Conservation (phyloP, 805 yeast species). For the Priceomyces castillae region DNA sequence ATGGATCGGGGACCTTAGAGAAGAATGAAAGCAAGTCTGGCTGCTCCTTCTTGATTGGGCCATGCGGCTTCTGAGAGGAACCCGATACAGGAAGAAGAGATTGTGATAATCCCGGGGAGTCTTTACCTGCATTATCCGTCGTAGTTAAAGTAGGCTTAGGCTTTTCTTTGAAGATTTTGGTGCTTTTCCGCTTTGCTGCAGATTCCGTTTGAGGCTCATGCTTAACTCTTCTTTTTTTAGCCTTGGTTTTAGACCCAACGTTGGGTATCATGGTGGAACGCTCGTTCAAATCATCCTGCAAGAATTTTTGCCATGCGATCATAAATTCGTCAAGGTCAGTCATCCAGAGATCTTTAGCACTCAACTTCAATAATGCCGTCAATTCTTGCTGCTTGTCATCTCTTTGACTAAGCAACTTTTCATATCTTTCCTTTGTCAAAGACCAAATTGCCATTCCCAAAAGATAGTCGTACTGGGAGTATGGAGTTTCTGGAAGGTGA, state of each 20-base stretch:
- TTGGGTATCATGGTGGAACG: constrained; percentile 50
- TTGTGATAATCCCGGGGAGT: neutral
- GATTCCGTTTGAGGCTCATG: constrained; percentile 5
- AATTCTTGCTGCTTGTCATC: constrained; percentile 72
- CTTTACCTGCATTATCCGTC: neutral
- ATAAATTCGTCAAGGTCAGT: constrained; percentile 76
- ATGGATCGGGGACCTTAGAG: constrained; percentile 3
- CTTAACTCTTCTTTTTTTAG: constrained; percentile 15
- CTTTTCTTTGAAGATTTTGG: constrained; percentile 3
- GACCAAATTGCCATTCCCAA: constrained; percentile 94
- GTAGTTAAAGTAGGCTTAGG: neutral
- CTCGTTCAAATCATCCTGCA: constrained; percentile 60
- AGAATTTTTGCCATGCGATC: constrained; percentile 62
- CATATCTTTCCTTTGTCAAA: constrained; percentile 85
- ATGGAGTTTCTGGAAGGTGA: constrained; percentile 50
- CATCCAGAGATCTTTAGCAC: constrained; percentile 88
- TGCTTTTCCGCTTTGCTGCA: constrained; percentile 14
- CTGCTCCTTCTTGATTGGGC: constrained; percentile 3
- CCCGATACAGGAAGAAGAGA: too few species aligned
- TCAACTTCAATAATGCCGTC: constrained; percentile 56
- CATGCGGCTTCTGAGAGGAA: neutral
- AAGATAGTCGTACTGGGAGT: constrained; percentile 77
- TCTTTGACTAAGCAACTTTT: constrained; percentile 68
- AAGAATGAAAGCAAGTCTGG: constrained; percentile 6
- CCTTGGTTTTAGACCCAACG: constrained; percentile 42